These are phyloP conservation scores for Cytospora schulzeri DNA, from an alignment of 2,329 filamentous ascomycete species.

Conservation along the genomic window DNA sequence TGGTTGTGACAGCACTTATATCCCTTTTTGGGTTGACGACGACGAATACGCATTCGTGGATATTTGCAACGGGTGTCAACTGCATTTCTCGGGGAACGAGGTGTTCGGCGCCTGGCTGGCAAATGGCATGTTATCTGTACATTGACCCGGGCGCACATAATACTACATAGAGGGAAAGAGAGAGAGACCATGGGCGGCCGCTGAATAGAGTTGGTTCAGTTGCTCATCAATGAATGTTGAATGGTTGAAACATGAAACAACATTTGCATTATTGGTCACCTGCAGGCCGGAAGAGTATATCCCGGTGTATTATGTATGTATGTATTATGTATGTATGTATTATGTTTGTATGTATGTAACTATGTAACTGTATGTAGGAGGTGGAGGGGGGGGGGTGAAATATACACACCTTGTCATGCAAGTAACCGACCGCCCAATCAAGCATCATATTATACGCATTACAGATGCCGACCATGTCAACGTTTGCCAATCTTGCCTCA, in stretches of 20 bases:
- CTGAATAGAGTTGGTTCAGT: neutral
- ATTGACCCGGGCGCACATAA: constrained; percentile 12
- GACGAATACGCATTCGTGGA: constrained; percentile 21
- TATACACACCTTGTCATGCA: too few species aligned
- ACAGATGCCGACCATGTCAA: too few species aligned
- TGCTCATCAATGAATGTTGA: too few species aligned
- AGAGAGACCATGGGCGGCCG: too few species aligned
- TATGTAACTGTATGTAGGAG: too few species aligned
- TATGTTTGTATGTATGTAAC: too few species aligned
- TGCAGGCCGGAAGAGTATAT: neutral
- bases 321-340: too few species aligned
- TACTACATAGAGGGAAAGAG: too few species aligned
- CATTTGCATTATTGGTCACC: neutral
- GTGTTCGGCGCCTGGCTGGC: constrained; percentile 27
- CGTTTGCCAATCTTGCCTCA: too few species aligned
- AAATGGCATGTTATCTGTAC: constrained; percentile 12
- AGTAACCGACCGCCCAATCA: too few species aligned
- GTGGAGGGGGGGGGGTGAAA: neutral
- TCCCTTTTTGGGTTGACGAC: constrained; percentile 3
- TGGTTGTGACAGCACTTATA: constrained; percentile 18
- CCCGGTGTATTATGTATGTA: too few species aligned
- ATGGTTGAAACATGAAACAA: neutral
- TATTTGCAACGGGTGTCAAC: constrained; percentile 19
- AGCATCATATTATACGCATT: too few species aligned
- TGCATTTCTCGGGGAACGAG: constrained; percentile 24